A percentile compares a stretch with the other conserved stretches of the same genome.
Conservation (phyloP, 306 rosid genomes). For the Dalbergia cultrata region DNA sequence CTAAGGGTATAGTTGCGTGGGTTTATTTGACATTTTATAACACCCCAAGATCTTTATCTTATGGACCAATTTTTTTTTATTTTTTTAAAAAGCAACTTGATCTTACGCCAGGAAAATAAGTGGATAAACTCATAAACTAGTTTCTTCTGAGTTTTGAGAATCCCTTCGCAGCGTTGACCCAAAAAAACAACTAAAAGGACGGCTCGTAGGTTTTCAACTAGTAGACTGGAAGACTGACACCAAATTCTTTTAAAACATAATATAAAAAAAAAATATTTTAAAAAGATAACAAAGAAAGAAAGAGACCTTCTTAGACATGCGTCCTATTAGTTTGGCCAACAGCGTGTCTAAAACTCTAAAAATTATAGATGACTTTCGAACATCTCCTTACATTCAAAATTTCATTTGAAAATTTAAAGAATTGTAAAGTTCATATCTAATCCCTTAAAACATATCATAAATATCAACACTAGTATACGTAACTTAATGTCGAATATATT, state of each 20-base stretch:
- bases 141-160: background rate
- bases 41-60: background rate
- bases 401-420: background rate
- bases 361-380: background rate
- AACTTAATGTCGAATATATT: background rate
- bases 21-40: background rate
- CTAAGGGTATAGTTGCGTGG: background rate
- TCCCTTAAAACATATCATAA: background rate
- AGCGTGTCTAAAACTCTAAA: background rate
- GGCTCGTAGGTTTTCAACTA: background rate
- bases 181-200: background rate
- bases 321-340: background rate
- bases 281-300: too few relatives aligned
- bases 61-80: too few relatives aligned
- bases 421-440: background rate
- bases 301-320: background rate
- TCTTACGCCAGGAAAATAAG: background rate
- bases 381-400: background rate
- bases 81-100: too few relatives aligned
- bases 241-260: background rate
- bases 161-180: background rate
- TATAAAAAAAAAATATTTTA: background rate
- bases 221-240: background rate
- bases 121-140: background rate
- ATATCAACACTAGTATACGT: background rate